Conservation (phyloP, 2,329 filamentous ascomycete species). For the Mycosphaerella sp. region DNA sequence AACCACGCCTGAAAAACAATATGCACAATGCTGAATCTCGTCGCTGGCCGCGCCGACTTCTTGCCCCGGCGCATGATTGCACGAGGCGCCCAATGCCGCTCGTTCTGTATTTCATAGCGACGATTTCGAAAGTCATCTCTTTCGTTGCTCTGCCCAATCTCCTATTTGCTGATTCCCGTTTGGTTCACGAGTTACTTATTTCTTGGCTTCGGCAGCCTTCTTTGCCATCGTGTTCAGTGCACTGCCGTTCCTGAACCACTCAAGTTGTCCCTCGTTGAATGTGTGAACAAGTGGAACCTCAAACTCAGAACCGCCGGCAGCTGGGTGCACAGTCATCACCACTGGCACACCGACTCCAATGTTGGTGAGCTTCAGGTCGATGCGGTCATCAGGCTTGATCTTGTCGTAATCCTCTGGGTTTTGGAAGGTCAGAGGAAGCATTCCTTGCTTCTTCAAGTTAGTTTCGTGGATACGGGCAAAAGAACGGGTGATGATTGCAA, state of each 20-base stretch:
- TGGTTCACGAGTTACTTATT: constrained; percentile 5
- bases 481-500: constrained; percentile 90
- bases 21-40: constrained; percentile 23
- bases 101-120: constrained; percentile 18
- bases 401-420: constrained; percentile 97
- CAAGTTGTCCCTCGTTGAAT: constrained; percentile 95
- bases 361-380: constrained; percentile 84
- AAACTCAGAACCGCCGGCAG: constrained; percentile 67
- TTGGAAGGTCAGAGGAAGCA: constrained; percentile 94
- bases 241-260: constrained; percentile 99
- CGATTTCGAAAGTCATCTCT: constrained; percentile 14
- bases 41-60: constrained; percentile 14
- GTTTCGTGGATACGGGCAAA: constrained; percentile 99
- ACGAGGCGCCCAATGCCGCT: constrained; percentile 14
- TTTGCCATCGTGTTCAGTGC: constrained; percentile 99
- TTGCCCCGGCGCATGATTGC: constrained; percentile 10
- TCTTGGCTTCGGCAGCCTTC: constrained; percentile 29
- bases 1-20: constrained; percentile 20
- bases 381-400: constrained; percentile 86
- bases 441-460: constrained; percentile 99
- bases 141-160: constrained; percentile 8
- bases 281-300: constrained; percentile 85
- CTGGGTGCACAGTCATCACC: constrained; percentile 85
- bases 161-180: constrained; percentile 4
- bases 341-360: constrained; percentile 88